These are phyloP conservation scores for Paecilomyces dactylethromorphus DNA, from an alignment of 2,329 filamentous ascomycete genomes.

Conservation along the genomic window DNA sequence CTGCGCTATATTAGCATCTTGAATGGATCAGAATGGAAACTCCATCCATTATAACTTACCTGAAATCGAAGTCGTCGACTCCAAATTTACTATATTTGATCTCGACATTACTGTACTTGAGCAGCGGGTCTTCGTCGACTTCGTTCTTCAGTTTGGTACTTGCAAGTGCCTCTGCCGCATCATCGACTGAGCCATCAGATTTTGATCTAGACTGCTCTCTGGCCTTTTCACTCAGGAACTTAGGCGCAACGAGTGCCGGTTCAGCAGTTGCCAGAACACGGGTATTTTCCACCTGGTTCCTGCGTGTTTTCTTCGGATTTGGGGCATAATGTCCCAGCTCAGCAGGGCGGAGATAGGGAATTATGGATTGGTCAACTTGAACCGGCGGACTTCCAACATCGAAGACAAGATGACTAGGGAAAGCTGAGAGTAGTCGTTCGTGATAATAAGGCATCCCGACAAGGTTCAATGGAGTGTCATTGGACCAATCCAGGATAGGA, in stretches of 20 bases:
- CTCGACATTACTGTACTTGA: slow-evolving; percentile 88
- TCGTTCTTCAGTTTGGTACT: slow-evolving; percentile 63
- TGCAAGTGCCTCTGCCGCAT: slow-evolving; percentile 60
- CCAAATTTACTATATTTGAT: slow-evolving; percentile 99
- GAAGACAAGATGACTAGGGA: slow-evolving; percentile 76
- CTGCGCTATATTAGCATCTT: slow-evolving; percentile 37
- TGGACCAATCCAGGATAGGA: slow-evolving; percentile 60
- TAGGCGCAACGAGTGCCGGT: slow-evolving; percentile 66
- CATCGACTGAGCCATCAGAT: slow-evolving; percentile 38
- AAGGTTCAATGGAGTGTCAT: slow-evolving; percentile 72
- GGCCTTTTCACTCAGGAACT: slow-evolving; percentile 91
- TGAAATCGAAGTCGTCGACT: slow-evolving; percentile 98
- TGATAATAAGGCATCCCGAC: slow-evolving; percentile 93
- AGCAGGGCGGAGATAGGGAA: slow-evolving; percentile 61
- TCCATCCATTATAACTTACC: slow-evolving; percentile 75
- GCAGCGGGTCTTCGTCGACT: slow-evolving; percentile 72
- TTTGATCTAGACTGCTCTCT: slow-evolving; percentile 50
- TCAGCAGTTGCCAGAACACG: slow-evolving; percentile 56
- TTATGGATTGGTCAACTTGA: slow-evolving; percentile 64
- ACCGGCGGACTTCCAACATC: slow-evolving; percentile 78
- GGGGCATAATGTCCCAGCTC: slow-evolving; percentile 74
- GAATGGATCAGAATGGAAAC: slow-evolving; percentile 49
- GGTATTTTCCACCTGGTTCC: slow-evolving; percentile 80
- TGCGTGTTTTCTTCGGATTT: slow-evolving; percentile 64
- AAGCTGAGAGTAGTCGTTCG: slow-evolving; percentile 78